phyloP scores from a whole-genome alignment of 768 basidiomycete species.

The Austroboletus eburneus region DNA sequence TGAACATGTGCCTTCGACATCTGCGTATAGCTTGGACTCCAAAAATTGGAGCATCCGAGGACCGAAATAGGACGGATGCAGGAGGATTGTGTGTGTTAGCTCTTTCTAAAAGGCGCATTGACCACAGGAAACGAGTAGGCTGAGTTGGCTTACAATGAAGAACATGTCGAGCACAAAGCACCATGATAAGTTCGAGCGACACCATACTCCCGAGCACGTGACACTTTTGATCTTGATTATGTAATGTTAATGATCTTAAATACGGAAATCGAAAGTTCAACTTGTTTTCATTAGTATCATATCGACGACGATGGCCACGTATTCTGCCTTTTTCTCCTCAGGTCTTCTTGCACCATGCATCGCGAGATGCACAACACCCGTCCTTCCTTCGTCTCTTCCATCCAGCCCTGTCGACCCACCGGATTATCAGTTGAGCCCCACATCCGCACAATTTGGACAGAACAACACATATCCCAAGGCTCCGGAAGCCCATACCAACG shows the following conservation, averaged over 20 bases:
- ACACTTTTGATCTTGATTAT: constrained; percentile 11
- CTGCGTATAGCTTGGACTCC: constrained; percentile 87
- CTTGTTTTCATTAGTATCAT: background rate
- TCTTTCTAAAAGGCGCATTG: constrained; percentile 63
- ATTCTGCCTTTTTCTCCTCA: constrained; percentile 69
- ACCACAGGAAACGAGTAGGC: constrained; percentile 1
- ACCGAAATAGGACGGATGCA: constrained; percentile 98
- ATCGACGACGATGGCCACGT: constrained; percentile 36
- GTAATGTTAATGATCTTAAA: constrained; percentile 14
- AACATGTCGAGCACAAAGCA: constrained; percentile 42
- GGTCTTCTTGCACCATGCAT: constrained; percentile 56
- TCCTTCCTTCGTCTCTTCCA: constrained; percentile 25
- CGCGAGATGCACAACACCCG: constrained; percentile 21
- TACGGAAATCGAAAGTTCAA: constrained; percentile 17
- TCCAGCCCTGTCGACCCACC: constrained; percentile 26
- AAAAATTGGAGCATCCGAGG: constrained; percentile 93
- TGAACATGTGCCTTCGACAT: constrained; percentile 96
- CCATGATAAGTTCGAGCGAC: no score
- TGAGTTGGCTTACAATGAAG: constrained; percentile 56
- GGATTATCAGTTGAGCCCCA: constrained; percentile 35
- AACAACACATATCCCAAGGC: constrained; percentile 25
- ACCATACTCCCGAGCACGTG: constrained; percentile 8
- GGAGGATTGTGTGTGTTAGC: constrained; percentile 92
- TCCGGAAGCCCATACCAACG: constrained; percentile 14
- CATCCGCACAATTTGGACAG: constrained; percentile 32